phyloP scores from a whole-genome alignment of 2,329 filamentous ascomycete genomes.

The Fusarium neocosmosporiellum region DNA sequence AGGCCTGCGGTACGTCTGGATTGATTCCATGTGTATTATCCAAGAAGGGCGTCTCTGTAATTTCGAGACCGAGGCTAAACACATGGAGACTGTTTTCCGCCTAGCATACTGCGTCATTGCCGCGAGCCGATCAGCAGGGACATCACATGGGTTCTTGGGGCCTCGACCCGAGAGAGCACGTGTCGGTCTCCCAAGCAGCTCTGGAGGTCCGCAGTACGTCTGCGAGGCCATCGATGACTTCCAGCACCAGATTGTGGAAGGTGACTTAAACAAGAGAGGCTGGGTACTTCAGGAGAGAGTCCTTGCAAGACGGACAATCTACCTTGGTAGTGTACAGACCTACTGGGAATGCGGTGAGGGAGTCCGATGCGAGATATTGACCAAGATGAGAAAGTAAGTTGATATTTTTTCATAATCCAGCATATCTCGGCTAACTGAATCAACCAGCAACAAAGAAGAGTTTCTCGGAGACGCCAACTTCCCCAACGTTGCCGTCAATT shows the following conservation, averaged over 20 bases:
- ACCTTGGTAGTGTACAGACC: neutral
- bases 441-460: neutral
- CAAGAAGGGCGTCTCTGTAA: neutral
- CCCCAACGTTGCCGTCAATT: neutral
- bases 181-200: neutral
- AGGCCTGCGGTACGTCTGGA: neutral
- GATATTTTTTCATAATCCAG: neutral
- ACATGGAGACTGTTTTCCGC: conserved; percentile 1
- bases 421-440: neutral
- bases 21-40: neutral
- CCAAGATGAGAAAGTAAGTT: neutral
- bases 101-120: conserved; percentile 2
- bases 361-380: neutral
- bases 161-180: neutral
- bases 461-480: neutral
- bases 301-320: neutral
- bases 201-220: neutral
- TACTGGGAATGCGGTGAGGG: neutral
- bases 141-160: neutral
- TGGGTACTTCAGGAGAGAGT: neutral
- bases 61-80: neutral
- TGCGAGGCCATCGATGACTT: neutral
- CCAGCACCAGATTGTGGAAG: neutral
- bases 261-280: neutral
- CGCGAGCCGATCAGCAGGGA: neutral